phyloP scores from a whole-genome alignment of 306 rosid species.

The Vigna mungo region DNA sequence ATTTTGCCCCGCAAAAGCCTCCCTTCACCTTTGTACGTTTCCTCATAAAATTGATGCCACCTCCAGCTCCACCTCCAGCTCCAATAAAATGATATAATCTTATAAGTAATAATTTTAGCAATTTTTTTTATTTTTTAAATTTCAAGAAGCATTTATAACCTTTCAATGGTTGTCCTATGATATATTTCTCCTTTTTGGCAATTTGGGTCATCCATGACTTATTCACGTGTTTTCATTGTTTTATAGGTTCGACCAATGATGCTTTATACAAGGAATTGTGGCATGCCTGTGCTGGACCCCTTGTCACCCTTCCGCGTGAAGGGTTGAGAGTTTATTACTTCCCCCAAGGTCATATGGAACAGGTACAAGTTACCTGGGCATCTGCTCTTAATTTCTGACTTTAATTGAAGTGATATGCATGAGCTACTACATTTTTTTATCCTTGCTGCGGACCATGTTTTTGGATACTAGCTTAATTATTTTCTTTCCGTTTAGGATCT shows the following conservation, averaged over 20 bases:
- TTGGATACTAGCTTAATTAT: constrained; percentile 29
- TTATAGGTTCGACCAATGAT: constrained; percentile 66
- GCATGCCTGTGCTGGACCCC: constrained; percentile 99
- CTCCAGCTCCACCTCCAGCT: not conserved
- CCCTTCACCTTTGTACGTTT: not conserved
- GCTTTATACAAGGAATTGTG: constrained; percentile 93
- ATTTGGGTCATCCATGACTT: not conserved
- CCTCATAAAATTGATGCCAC: not conserved
- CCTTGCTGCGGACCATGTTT: not conserved
- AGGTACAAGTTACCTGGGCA: constrained; percentile 54
- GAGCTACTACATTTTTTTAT: not conserved
- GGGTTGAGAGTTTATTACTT: constrained; percentile 93
- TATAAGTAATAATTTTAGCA: not conserved
- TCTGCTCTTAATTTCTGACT: constrained; percentile 4
- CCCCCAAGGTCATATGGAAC: constrained; percentile 99
- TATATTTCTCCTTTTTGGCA: not conserved
- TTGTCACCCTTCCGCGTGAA: constrained; percentile 92
- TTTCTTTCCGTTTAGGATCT: constrained; percentile 10
- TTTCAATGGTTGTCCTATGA: not conserved
- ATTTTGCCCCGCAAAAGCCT: not conserved
- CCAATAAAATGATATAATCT: not conserved
- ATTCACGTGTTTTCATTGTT: constrained; percentile 14
- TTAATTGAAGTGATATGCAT: not conserved
- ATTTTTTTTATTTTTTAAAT: not conserved
- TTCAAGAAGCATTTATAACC: not conserved